Evolutionary conservation across 257 asterid genomes (phyloP).

Genomic region (Solanum corneliomulleri): DNA sequence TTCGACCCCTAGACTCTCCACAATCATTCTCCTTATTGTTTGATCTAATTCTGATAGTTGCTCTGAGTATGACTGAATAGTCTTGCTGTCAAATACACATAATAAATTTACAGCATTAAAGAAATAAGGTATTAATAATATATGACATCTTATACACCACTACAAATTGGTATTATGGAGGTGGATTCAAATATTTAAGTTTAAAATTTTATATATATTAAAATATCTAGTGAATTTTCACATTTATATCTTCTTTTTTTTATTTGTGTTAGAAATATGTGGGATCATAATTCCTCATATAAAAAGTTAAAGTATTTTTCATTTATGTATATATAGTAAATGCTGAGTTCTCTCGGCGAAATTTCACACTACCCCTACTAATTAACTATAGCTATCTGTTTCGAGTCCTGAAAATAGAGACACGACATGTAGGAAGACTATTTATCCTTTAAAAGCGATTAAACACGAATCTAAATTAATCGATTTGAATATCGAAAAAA

Average conservation of each 20-base stretch:
- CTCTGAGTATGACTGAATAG: slow-evolving; percentile 13
- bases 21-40: slow-evolving; percentile 29
- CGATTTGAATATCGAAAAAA: not conserved
- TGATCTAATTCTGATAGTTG: slow-evolving; percentile 29
- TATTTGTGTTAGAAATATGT: not conserved
- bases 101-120: not conserved
- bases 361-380: not conserved
- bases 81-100: slow-evolving; percentile 14
- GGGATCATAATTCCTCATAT: too few relatives aligned
- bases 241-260: not conserved
- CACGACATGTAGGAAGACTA: not conserved
- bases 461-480: not conserved
- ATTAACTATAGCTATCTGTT: not conserved
- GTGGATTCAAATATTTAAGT: not conserved
- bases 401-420: not conserved
- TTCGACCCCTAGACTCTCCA: slow-evolving; percentile 33
- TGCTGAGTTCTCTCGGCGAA: too few relatives aligned
- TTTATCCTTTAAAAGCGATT: not conserved
- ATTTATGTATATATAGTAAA: too few relatives aligned
- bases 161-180: too few relatives aligned
- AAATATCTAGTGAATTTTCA: not conserved
- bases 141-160: not conserved
- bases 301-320: too few relatives aligned
- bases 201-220: too few relatives aligned
- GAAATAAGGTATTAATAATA: not conserved